A percentile compares a stretch with the other conserved stretches of the same genome.
Evolutionary conservation across 257 asterid genomes (phyloP).

Genomic region (Solanum ahanhuiri): DNA sequence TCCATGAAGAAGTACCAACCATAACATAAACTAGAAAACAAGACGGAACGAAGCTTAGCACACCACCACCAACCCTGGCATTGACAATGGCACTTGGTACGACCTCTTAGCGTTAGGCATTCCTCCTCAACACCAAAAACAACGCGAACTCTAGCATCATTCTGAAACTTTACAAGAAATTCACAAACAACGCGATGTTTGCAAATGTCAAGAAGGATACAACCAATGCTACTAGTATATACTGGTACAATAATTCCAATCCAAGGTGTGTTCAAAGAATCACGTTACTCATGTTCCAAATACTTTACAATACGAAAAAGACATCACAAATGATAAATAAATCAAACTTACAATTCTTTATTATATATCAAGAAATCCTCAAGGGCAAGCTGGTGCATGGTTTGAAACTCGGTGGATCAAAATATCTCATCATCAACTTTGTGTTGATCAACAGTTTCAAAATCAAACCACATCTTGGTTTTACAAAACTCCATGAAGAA

Average conservation of each 20-base stretch:
- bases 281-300: background rate
- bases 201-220: conserved; percentile 29
- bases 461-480: conserved; percentile 26
- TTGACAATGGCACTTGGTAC: conserved; percentile 30
- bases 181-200: conserved; percentile 32
- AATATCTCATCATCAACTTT: background rate
- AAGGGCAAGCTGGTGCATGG: background rate
- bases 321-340: background rate
- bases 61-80: conserved; percentile 31
- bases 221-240: conserved; percentile 22
- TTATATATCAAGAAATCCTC: background rate
- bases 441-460: background rate
- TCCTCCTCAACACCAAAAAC: conserved; percentile 38
- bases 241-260: conserved; percentile 41
- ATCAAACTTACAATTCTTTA: background rate
- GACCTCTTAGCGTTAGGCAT: conserved; percentile 29
- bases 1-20: conserved; percentile 50
- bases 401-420: background rate
- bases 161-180: conserved; percentile 59
- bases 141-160: conserved; percentile 55
- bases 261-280: conserved; percentile 41
- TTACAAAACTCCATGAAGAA: conserved; percentile 41
- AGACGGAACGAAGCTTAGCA: conserved; percentile 34
- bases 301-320: background rate
- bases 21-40: conserved; percentile 41